Percentiles rank a stretch among this genome's conserved stretches.
Evolutionary conservation across 2,329 filamentous ascomycete species (phyloP).

Genomic region (Escovopsis sp.): DNA sequence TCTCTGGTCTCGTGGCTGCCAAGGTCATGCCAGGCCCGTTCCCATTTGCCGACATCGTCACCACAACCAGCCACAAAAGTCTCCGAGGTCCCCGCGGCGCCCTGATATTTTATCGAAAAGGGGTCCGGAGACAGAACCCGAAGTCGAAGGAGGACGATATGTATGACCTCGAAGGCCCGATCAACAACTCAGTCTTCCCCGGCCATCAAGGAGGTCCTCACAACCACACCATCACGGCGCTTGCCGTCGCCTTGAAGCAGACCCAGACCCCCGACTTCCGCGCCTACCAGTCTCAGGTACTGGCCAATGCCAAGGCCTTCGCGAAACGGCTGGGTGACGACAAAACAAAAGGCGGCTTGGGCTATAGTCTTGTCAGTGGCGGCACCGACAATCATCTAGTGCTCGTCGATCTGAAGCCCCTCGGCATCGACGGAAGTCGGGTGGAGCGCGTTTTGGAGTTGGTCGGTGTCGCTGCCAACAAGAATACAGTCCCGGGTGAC

Average conservation of each 20-base stretch:
- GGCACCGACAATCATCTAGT: slow-evolving; percentile 98
- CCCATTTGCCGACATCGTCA: slow-evolving; percentile 81
- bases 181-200: slow-evolving; percentile 94
- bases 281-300: slow-evolving; percentile 78
- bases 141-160: slow-evolving; percentile 76
- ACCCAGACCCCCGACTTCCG: slow-evolving; percentile 81
- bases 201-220: slow-evolving; percentile 96
- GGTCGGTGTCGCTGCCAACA: slow-evolving; percentile 94
- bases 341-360: slow-evolving; percentile 63
- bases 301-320: slow-evolving; percentile 82
- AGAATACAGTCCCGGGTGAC: slow-evolving; percentile 96
- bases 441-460: slow-evolving; percentile 85
- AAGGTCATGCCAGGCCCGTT: slow-evolving; percentile 87
- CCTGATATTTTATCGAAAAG: slow-evolving; percentile 97
- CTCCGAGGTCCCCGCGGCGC: slow-evolving; percentile 87
- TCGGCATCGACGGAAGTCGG: slow-evolving; percentile 73
- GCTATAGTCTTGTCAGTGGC: slow-evolving; percentile 80
- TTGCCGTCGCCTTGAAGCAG: slow-evolving; percentile 90
- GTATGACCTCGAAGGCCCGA: slow-evolving; percentile 84
- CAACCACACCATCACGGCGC: slow-evolving; percentile 96
- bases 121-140: slow-evolving; percentile 65
- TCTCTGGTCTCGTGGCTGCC: slow-evolving; percentile 84
- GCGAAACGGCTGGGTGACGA: slow-evolving; percentile 49
- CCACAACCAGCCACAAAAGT: slow-evolving; percentile 96
- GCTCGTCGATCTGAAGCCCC: slow-evolving; percentile 78